Percentiles rank a stretch among this genome's conserved stretches.
Conservation (phyloP, 768 basidiomycete species). For the Hygrophorus pudorinus region DNA sequence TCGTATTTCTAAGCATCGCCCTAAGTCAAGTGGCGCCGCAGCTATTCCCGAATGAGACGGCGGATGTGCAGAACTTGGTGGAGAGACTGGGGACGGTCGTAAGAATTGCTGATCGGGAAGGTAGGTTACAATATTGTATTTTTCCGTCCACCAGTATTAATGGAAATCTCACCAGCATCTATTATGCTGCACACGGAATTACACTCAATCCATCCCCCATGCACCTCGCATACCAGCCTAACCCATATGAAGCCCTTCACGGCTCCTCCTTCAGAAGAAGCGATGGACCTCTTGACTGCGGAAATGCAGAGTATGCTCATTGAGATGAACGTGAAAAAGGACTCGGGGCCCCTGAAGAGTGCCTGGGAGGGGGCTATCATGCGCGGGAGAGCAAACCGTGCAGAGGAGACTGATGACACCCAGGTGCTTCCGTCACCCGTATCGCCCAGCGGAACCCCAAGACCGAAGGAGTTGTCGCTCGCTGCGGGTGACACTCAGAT, state of each 20-base stretch:
- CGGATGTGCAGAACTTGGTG: constrained; percentile 29
- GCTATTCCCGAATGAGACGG: constrained; percentile 39
- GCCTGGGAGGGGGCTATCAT: constrained; percentile 44
- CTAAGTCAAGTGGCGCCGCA: constrained; percentile 62
- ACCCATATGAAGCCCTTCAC: constrained; percentile 28
- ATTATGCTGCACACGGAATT: constrained; percentile 45
- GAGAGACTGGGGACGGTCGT: constrained; percentile 33
- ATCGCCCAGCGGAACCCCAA: neutral
- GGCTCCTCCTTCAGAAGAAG: constrained; percentile 18
- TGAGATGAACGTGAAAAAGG: constrained; percentile 48
- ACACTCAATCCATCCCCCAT: constrained; percentile 35
- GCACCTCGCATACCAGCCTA: constrained; percentile 23
- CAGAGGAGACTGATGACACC: neutral
- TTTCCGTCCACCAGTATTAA: constrained; percentile 1
- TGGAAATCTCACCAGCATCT: constrained; percentile 26
- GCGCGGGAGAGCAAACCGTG: constrained; percentile 1
- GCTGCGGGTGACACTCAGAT: neutral
- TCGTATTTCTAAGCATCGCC: constrained; percentile 65
- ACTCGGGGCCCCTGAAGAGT: constrained; percentile 43
- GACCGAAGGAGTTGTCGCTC: neutral
- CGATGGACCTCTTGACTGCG: constrained; percentile 31
- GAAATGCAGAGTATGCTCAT: constrained; percentile 63
- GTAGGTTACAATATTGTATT: constrained; percentile 20
- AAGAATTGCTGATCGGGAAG: constrained; percentile 43
- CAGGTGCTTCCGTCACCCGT: neutral